Percentiles rank a stretch among this genome's conserved stretches.
These are phyloP conservation scores for Fusarium sambucinum DNA, from an alignment of 2,329 filamentous ascomycete genomes.

Conservation along the genomic window DNA sequence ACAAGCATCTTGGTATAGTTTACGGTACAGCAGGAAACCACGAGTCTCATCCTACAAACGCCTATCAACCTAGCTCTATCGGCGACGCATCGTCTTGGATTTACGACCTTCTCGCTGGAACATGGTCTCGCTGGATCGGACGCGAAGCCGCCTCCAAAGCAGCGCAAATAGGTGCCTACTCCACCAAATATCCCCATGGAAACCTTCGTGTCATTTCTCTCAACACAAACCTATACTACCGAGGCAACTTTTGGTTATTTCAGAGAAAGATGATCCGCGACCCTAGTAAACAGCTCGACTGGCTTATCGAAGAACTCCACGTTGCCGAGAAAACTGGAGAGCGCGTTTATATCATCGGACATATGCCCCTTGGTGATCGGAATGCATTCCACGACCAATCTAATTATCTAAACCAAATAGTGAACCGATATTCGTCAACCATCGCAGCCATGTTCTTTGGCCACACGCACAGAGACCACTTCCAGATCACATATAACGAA, in stretches of 20 bases:
- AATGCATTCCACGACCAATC: slow-evolving; percentile 66
- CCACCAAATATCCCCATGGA: slow-evolving; percentile 57
- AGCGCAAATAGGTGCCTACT: slow-evolving; percentile 62
- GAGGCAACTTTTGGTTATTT: slow-evolving; percentile 68
- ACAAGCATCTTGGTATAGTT: slow-evolving; percentile 56
- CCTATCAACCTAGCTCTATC: slow-evolving; percentile 59
- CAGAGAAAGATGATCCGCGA: slow-evolving; percentile 63
- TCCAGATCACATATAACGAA: slow-evolving; percentile 66
- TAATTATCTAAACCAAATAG: slow-evolving; percentile 65
- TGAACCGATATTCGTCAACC: slow-evolving; percentile 65
- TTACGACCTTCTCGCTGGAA: slow-evolving; percentile 61
- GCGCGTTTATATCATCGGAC: slow-evolving; percentile 68
- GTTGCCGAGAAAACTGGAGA: slow-evolving; percentile 64
- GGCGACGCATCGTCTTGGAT: slow-evolving; percentile 62
- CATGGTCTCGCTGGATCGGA: slow-evolving; percentile 64
- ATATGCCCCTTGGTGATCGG: slow-evolving; percentile 65
- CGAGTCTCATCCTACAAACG: slow-evolving; percentile 66
- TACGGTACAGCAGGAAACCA: slow-evolving; percentile 70
- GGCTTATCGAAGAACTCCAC: slow-evolving; percentile 66
- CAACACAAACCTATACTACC: slow-evolving; percentile 71
- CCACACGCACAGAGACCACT: slow-evolving; percentile 69
- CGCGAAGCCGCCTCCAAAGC: slow-evolving; percentile 48
- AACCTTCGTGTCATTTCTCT: slow-evolving; percentile 69
- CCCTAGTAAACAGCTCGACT: slow-evolving; percentile 64
- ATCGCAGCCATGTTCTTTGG: slow-evolving; percentile 69